Evolutionary conservation across 768 basidiomycete genomes (phyloP).

Genomic region (Lentinula detonsa): DNA sequence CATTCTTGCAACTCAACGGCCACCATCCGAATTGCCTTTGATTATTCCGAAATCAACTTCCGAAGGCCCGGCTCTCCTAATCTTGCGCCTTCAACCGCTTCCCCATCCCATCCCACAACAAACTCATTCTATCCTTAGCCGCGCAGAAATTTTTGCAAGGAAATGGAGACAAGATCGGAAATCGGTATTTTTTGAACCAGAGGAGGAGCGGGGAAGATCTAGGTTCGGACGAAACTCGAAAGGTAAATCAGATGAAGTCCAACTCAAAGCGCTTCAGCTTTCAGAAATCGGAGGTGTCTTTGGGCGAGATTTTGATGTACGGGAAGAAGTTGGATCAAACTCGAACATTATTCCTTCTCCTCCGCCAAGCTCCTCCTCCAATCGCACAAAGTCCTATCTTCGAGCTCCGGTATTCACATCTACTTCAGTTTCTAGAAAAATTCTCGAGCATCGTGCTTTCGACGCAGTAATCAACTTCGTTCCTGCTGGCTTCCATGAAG

Average conservation of each 20-base stretch:
- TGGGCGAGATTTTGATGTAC: background rate
- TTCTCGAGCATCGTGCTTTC: background rate
- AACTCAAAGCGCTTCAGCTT: background rate
- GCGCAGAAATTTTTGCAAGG: background rate
- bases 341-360: background rate
- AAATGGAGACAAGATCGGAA: background rate
- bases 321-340: background rate
- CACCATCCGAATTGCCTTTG: conserved; percentile 24
- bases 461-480: background rate
- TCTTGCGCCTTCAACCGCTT: conserved; percentile 21
- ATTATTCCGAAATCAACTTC: background rate
- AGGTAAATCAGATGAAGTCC: background rate
- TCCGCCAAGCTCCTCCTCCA: background rate
- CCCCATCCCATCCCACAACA: conserved; percentile 27
- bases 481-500: background rate
- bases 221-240: background rate
- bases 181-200: background rate
- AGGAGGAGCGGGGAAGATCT: background rate
- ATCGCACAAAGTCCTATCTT: background rate
- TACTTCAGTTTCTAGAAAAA: background rate
- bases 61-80: background rate
- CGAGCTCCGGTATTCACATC: background rate
- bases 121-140: conserved; percentile 20
- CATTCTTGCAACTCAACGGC: conserved; percentile 34
- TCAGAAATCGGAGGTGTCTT: conserved; percentile 1